A percentile compares a stretch with the other conserved stretches of the same genome.
phyloP scores from a whole-genome alignment of 768 basidiomycete species.

The Lactarius quietus region DNA sequence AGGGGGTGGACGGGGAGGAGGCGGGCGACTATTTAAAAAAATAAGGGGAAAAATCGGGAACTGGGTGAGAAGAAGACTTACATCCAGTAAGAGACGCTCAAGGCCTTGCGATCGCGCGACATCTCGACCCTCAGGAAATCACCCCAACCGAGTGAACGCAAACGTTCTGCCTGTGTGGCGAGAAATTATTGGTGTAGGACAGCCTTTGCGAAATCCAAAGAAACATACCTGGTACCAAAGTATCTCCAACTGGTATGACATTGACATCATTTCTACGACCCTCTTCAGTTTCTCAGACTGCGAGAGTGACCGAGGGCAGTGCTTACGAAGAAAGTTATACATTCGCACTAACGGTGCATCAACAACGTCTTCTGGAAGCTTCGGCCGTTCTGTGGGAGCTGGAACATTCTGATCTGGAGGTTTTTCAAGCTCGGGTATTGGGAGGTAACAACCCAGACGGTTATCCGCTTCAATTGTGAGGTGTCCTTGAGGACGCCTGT shows the following conservation, averaged over 20 bases:
- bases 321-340: conserved; percentile 86
- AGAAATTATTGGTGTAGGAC: conserved; percentile 2
- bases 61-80: conserved; percentile 33
- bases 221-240: conserved; percentile 68
- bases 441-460: conserved; percentile 61
- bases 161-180: conserved; percentile 53
- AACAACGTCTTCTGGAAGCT: conserved; percentile 57
- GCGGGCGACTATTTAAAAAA: conserved; percentile 39
- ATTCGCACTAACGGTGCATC: conserved; percentile 84
- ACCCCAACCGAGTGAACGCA: conserved; percentile 85
- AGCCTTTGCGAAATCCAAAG: not conserved
- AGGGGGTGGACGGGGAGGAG: conserved; percentile 32
- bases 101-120: conserved; percentile 58
- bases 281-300: conserved; percentile 17
- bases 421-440: conserved; percentile 33
- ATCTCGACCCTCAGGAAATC: conserved; percentile 71
- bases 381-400: conserved; percentile 35
- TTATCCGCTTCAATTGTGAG: conserved; percentile 72
- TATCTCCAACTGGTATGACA: conserved; percentile 91
- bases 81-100: conserved; percentile 88
- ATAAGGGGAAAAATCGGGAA: not conserved
- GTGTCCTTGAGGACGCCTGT: conserved; percentile 58
- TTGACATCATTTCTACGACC: conserved; percentile 75
- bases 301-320: not conserved
- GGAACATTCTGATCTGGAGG: conserved; percentile 40